Evolutionary conservation across 2,329 filamentous ascomycete genomes (phyloP).

Genomic region (Cercospora zeae-maydis): DNA sequence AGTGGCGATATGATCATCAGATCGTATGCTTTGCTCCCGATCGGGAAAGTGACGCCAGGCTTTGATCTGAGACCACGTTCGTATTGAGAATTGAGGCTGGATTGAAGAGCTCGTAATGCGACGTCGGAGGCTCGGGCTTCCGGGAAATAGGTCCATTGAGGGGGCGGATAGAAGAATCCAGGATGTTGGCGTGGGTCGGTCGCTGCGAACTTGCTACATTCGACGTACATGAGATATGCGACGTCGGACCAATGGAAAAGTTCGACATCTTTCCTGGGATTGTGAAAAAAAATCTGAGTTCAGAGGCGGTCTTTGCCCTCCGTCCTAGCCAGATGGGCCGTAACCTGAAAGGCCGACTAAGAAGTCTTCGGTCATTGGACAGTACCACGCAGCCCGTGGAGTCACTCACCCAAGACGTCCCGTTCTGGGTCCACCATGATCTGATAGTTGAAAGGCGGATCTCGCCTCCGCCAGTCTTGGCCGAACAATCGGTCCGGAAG

Average conservation of each 20-base stretch:
- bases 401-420: background rate
- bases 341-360: background rate
- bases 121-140: background rate
- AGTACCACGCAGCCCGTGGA: background rate
- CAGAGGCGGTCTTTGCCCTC: background rate
- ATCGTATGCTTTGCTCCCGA: background rate
- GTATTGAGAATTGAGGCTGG: background rate
- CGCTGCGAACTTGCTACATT: background rate
- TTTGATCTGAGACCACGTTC: background rate
- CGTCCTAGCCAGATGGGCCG: background rate
- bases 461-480: background rate
- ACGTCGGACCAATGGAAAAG: background rate
- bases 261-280: background rate
- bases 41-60: background rate
- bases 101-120: background rate
- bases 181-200: background rate
- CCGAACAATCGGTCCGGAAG: background rate
- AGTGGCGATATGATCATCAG: background rate
- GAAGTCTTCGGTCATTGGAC: background rate
- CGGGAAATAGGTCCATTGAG: background rate
- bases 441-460: background rate
- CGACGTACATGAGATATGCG: background rate
- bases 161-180: background rate
- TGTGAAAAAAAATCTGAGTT: background rate
- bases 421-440: background rate